Conservation (phyloP, 1,139 yeast genomes). For the Yamadazyma epiphylla region DNA sequence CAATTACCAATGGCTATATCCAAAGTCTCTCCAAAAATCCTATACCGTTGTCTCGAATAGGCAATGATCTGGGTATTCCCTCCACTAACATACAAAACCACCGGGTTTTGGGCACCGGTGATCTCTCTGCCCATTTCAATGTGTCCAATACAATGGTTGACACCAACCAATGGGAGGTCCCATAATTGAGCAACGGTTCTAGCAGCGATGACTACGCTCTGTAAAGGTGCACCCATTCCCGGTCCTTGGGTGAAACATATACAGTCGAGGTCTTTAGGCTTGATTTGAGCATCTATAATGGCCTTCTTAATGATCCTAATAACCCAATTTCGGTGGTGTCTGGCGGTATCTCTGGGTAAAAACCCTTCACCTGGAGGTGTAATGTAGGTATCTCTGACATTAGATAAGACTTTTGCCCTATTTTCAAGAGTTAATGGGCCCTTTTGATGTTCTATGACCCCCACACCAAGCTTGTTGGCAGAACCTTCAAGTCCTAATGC, state of each 20-base stretch:
- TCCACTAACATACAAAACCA: constrained; percentile 93
- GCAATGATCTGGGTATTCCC: constrained; percentile 99
- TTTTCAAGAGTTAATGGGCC: constrained; percentile 51
- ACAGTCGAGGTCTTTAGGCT: constrained; percentile 66
- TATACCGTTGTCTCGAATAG: constrained; percentile 84
- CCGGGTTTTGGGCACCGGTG: constrained; percentile 93
- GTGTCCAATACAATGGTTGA: constrained; percentile 96
- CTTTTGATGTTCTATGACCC: constrained; percentile 69
- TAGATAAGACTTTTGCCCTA: constrained; percentile 73
- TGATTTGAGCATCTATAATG: constrained; percentile 58
- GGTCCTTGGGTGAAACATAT: constrained; percentile 98
- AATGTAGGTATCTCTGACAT: constrained; percentile 88
- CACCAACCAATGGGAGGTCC: constrained; percentile 86
- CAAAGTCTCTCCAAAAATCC: constrained; percentile 95
- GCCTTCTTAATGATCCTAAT: constrained; percentile 72
- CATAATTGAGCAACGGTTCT: constrained; percentile 79
- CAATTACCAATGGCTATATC: constrained; percentile 98
- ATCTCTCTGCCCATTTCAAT: constrained; percentile 99
- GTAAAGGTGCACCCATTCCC: constrained; percentile 99
- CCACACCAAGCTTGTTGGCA: constrained; percentile 94
- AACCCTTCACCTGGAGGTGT: constrained; percentile 99
- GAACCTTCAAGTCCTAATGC: constrained; percentile 96
- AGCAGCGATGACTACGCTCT: constrained; percentile 90
- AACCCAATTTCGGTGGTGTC: constrained; percentile 97
- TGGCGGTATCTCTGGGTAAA: constrained; percentile 91